Conservation (phyloP, 2,329 filamentous ascomycete genomes). For the Colletotrichum sidae region DNA sequence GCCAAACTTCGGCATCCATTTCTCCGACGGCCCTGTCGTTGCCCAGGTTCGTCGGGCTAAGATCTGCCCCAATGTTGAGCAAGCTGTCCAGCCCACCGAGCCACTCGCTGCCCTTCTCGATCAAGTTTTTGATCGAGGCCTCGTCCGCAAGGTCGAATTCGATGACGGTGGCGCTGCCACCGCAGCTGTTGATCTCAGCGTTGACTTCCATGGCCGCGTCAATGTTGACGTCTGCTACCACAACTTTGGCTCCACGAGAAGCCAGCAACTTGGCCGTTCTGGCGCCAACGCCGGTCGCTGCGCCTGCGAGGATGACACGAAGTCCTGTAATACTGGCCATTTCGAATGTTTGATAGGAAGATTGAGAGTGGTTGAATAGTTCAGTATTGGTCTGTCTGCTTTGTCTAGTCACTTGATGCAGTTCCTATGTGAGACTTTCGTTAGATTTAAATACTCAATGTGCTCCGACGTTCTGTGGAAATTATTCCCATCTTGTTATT, state of each 20-base stretch:
- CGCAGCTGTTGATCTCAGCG: constrained; percentile 3
- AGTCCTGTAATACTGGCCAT: constrained; percentile 21
- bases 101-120: constrained; percentile 13
- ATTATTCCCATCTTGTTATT: too few species aligned
- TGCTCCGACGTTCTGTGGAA: too few species aligned
- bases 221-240: constrained; percentile 24
- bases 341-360: not conserved
- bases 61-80: constrained; percentile 23
- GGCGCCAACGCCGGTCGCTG: constrained; percentile 18
- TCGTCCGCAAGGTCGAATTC: constrained; percentile 18
- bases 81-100: constrained; percentile 24
- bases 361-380: not conserved
- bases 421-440: too few species aligned
- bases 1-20: constrained; percentile 19
- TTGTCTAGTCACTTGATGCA: too few species aligned
- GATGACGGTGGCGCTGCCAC: constrained; percentile 15
- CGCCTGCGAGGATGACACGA: constrained; percentile 17
- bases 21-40: constrained; percentile 13
- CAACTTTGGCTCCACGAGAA: constrained; percentile 15
- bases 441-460: too few species aligned
- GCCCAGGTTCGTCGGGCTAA: constrained; percentile 10
- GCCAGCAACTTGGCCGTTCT: constrained; percentile 22
- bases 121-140: constrained; percentile 9
- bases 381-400: too few species aligned
- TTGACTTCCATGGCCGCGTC: constrained; percentile 12